Conservation (phyloP, 2,329 filamentous ascomycete genomes). For the Trichoderma semiorbis region DNA sequence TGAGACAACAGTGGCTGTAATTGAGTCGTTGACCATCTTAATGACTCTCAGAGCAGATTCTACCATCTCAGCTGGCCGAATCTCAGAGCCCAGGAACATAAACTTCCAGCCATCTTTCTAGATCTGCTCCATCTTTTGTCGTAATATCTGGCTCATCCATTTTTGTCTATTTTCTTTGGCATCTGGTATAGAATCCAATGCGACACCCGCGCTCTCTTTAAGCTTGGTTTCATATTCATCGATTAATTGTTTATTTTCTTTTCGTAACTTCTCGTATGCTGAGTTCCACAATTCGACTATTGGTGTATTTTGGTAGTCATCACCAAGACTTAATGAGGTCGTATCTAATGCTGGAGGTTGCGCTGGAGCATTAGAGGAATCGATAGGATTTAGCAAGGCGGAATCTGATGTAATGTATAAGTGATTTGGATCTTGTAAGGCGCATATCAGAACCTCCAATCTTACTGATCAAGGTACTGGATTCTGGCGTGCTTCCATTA, state of each 20-base stretch:
- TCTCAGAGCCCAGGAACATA: neutral
- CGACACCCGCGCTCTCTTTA: rapidly evolving
- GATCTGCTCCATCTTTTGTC: neutral
- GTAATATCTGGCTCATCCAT: neutral
- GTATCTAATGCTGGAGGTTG: neutral
- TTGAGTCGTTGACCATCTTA: neutral
- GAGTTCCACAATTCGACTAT: neutral
- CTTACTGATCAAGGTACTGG: neutral
- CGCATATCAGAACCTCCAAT: neutral
- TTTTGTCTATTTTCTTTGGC: neutral
- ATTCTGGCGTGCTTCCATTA: neutral
- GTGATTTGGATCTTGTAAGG: neutral
- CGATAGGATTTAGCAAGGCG: neutral
- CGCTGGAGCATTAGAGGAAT: neutral
- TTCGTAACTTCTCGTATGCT: neutral
- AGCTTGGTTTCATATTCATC: neutral
- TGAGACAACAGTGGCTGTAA: neutral
- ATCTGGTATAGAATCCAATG: neutral
- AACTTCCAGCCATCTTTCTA: neutral
- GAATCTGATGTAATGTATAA: neutral
- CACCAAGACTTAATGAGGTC: neutral
- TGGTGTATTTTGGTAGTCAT: neutral
- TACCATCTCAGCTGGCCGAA: neutral
- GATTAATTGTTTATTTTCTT: neutral
- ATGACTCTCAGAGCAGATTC: neutral